Evolutionary conservation across 2,329 filamentous ascomycete genomes (phyloP).

Genomic region (Ceratocystis alfenasii): DNA sequence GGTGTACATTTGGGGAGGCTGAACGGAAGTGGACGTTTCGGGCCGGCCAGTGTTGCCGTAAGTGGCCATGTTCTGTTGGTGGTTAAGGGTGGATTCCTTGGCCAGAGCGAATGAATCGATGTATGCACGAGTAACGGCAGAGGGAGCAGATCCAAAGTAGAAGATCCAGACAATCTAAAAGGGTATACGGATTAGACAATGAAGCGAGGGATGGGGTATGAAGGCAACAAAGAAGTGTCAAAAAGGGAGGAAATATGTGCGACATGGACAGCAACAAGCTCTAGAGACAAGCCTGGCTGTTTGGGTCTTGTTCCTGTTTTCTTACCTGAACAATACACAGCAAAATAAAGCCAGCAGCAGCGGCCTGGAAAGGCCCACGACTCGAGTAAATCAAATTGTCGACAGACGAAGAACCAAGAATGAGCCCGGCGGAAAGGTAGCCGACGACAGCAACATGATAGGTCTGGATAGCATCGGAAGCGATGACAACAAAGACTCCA

Average conservation of each 20-base stretch:
- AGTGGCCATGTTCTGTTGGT: slow-evolving; percentile 60
- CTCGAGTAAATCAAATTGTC: slow-evolving; percentile 74
- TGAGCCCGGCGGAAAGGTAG: slow-evolving; percentile 70
- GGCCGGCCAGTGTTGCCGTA: slow-evolving; percentile 62
- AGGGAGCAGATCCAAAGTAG: slow-evolving; percentile 90
- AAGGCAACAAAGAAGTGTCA: neutral
- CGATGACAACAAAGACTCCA: slow-evolving; percentile 70
- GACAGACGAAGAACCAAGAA: slow-evolving; percentile 73
- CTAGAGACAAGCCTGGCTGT: neutral
- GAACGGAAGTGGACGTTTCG: slow-evolving; percentile 66
- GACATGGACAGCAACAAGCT: slow-evolving; percentile 23
- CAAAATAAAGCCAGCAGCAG: slow-evolving; percentile 84
- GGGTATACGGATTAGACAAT: neutral
- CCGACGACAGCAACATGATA: slow-evolving; percentile 89
- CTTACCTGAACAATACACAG: slow-evolving; percentile 84
- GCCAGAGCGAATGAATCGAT: slow-evolving; percentile 91
- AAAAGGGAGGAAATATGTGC: neutral
- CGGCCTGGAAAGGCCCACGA: slow-evolving; percentile 65
- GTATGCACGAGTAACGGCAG: slow-evolving; percentile 73
- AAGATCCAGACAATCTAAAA: slow-evolving; percentile 90
- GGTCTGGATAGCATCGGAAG: slow-evolving; percentile 69
- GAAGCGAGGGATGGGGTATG: neutral
- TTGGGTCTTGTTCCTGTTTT: neutral
- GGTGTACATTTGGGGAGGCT: slow-evolving; percentile 92
- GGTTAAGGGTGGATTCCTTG: slow-evolving; percentile 63